Evolutionary conservation across 2,329 filamentous ascomycete species (phyloP), one percentile per base, ranked within the genome.

Genomic region (Fusarium tricinctum): DNA sequence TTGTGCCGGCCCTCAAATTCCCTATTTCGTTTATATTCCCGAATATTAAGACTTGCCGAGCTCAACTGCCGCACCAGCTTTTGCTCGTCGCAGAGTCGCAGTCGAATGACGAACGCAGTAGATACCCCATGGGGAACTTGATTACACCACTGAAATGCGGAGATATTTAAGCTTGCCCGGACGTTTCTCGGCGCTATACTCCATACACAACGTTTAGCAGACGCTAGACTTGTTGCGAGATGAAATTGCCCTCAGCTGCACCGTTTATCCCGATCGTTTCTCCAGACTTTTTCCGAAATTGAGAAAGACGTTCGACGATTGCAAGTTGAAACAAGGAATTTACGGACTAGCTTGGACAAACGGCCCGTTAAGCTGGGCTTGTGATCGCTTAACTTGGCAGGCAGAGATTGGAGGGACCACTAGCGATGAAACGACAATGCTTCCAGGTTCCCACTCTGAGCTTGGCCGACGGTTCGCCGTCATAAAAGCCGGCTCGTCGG

Each of bases 61-160:
- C 10, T 30, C 33, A 65, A 59, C 42, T 59, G 52, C 61, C 60
- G 61, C n/a, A 8, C 20, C 19, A 22, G 12, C 5, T 22, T 50
- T 38, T 22, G 22, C 8, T 19, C 7, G 22, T 53, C 19, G 32
- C 49, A 55, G 22, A 55, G 38, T 48, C 22, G 26, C 12, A 33
- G 43, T 47, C 49, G 28, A 44, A 39, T 23, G 56, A 35, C 47
- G 30, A 19, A 56, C 45, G 30, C 30, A 23, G 56, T n/a, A 32
- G 28, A 47, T 52, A 39, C 60, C 61, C 60, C 60, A 48, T 64
- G 61, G 61, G 45, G 48, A 65, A 65, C 44, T 26, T 30, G 33
- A 47, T 44, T 43, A 32, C 39, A 58, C 23, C 39, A 58, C 40
- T 44, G 39, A 8, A 23, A 44, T 48, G 60, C 52, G 60, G 61